Evolutionary conservation across 2,329 filamentous ascomycete species (phyloP), one percentile per base, ranked within the genome.

Genomic region (Aspergillus quadricinctus): DNA sequence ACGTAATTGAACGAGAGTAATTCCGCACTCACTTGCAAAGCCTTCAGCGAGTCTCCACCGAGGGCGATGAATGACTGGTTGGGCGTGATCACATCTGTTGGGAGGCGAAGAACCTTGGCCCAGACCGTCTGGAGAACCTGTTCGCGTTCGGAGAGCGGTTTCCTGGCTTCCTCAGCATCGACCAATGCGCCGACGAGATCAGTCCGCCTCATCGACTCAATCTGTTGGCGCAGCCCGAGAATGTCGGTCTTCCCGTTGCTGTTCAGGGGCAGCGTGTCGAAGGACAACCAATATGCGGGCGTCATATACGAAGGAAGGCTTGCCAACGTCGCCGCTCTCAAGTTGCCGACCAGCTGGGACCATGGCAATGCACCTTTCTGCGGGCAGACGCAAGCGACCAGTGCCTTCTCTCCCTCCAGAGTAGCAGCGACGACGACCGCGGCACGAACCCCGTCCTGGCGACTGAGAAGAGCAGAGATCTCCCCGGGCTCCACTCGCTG

Each of bases 401-500:
- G 52, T 6, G 55, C 49, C 8, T 51, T 28, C 28, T 55, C 48
- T 10, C 53, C 50, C 25, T 35, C 25, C 49, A 60, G 23, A 21
- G 37, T 28, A 11, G 48, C 48, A 10, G 56, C 46, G 31, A 58
- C 53, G 2, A 53, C 45, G 3, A 45, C 53, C 23, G 37, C 53
- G 7, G 28, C 43, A 8, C 46, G 35, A 19, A 59, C 48, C 27
- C 28, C 54, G 3, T 48, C 41, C 14, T 53, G 31, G 14, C 48
- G 40, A 25, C 29, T 41, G 5, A 55, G 29, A 28, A 50, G 31
- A 11, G 35, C n/a, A 25, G 56, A 49, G 4, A 56, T 49, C 64
- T 75, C 77, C 35, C 67, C 75, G 49, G 83, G 76, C 69, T 84
- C 86, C 48, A 85, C 80, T 49, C 84, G 75, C 61, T 81, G 84